Base-by-base conservation (phyloP, 306 rosid species). In the Castanea mollissima region DNA sequence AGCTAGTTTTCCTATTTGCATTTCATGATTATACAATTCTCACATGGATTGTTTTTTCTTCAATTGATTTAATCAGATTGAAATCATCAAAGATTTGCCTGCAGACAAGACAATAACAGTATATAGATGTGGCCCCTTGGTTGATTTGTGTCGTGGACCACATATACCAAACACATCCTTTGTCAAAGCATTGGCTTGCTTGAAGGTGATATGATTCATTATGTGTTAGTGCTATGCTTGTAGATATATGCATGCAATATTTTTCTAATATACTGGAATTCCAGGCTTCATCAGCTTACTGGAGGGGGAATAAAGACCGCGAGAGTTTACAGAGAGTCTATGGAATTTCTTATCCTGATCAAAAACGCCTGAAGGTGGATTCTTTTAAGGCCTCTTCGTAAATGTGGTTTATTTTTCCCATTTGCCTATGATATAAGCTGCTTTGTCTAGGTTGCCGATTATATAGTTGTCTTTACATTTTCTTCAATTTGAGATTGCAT, bases 211-310 rank as follows among this genome's bases (percentile, higher is more conserved):
- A 29, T 41, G 69, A 72, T 59, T 64, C 31, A 18, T 69, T 13
- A 31, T 63, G 74, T 81, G 20, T 83, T 74, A 21, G 60, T 74
- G 69, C 25, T 78, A 63, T 55, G 13, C 81, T 4, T 69, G 60
- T 58, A 62, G 18, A 73, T 76, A 23, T 58, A 55, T 72, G 20
- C 9, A 25, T 4, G 55, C 6, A 34, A 41, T 64, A 81, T 74
- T 55, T 56, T 19, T 51, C 59, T 71, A 58, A 52, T 44, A n/a
- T 73, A 34, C 73, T 71, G 87, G 73, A 83, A 86, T 83, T 77
- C 31, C 81, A 94, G 99, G 99, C 99, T 75, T 94, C 99, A 70
- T 92, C 99, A 60, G 99, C 99, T 29, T 94, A 94, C 81, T 94
- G 99, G 99, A 90, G 97, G 79, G 99, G 97, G 52, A 88, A 90